A percentile compares a stretch with the other conserved stretches of the same genome.
These are phyloP conservation scores for Neurospora sublineolata DNA, from an alignment of 495 filamentous ascomycete species.

Conservation along the genomic window DNA sequence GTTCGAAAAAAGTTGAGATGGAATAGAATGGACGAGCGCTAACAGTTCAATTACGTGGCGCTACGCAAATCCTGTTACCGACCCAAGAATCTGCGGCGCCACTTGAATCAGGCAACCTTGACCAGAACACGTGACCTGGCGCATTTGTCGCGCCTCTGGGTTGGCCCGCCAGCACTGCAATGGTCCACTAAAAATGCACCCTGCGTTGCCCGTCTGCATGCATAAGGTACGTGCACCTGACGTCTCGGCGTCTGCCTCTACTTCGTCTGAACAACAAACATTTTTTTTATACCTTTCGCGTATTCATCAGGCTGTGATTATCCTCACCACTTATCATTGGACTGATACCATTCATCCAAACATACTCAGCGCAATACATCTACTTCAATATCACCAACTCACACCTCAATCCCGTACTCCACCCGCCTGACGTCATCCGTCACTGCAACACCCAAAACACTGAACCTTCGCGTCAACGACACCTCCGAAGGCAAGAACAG, in stretches of 20 bases:
- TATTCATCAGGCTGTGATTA: background rate
- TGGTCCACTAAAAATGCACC: background rate
- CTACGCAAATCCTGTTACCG: background rate
- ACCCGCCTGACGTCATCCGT: conserved; percentile 14
- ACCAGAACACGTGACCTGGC: conserved; percentile 16
- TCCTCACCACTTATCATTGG: background rate
- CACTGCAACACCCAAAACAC: background rate
- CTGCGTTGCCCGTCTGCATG: background rate
- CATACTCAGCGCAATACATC: background rate
- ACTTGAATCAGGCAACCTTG: background rate
- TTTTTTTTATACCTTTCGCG: background rate
- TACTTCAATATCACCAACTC: background rate
- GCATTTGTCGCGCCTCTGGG: conserved; percentile 12
- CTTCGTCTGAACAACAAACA: background rate
- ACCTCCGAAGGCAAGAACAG: background rate
- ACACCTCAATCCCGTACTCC: background rate
- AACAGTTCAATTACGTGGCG: background rate
- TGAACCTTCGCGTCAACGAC: background rate
- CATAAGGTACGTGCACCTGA: background rate
- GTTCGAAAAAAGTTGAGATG: background rate
- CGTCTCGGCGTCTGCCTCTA: background rate
- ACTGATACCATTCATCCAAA: background rate
- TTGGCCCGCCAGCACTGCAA: conserved; percentile 20
- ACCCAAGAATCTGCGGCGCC: background rate
- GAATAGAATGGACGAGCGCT: background rate